phyloP scores from a whole-genome alignment of 148 eudicot species.

The Fallopia convolvulus region DNA sequence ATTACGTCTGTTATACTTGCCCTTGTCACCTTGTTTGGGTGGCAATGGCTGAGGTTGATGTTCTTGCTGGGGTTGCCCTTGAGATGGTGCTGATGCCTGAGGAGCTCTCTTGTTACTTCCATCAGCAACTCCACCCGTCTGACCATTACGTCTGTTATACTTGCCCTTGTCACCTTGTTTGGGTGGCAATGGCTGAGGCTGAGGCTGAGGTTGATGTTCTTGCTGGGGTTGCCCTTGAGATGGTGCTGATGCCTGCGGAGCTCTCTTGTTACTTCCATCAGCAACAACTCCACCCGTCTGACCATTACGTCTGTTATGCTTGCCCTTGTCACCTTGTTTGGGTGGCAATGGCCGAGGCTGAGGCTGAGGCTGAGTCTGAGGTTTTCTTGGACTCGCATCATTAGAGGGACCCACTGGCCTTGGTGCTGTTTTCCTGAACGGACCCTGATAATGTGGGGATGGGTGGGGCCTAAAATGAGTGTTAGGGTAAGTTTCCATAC shows the following conservation, averaged over 20 bases:
- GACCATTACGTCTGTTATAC: conserved; percentile 9
- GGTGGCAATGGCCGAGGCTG: not conserved
- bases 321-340: not conserved
- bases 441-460: not conserved
- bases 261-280: conserved; percentile 3
- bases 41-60: too few species aligned
- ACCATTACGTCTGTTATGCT: conserved; percentile 10
- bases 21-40: not conserved
- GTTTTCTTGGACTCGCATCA: conserved; percentile 16
- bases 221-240: conserved; percentile 9
- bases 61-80: conserved; percentile 10
- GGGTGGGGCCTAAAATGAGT: not conserved
- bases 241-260: not conserved
- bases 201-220: not conserved
- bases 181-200: not conserved
- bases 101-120: conserved; percentile 7
- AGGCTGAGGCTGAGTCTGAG: conserved; percentile 1
- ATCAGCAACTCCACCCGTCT: not conserved
- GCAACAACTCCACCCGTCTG: not conserved
- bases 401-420: not conserved
- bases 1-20: conserved; percentile 10
- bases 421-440: not conserved
- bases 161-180: not conserved
- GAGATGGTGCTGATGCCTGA: not conserved
- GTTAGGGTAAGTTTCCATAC: not conserved